Evolutionary conservation across 768 basidiomycete genomes (phyloP).

Genomic region (Amanita molliuscula): DNA sequence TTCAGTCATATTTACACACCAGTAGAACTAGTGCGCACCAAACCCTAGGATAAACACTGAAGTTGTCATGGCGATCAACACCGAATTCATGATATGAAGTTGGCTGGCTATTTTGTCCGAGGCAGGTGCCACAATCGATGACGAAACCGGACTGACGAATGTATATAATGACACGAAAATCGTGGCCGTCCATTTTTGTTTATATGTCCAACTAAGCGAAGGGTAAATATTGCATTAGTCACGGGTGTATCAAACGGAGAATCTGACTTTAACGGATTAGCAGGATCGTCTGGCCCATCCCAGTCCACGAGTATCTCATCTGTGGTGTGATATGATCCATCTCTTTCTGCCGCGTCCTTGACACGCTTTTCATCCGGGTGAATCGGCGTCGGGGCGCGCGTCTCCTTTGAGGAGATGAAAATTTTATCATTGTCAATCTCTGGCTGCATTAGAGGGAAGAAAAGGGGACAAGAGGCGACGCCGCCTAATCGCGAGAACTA

Average conservation of each 20-base stretch:
- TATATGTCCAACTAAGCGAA: constrained; percentile 39
- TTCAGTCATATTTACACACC: background rate
- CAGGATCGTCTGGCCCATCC: constrained; percentile 51
- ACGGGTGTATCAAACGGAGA: background rate
- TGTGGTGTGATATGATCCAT: background rate
- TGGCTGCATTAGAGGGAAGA: background rate
- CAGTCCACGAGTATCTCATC: constrained; percentile 40
- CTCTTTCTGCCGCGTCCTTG: background rate
- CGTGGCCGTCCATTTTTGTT: constrained; percentile 55
- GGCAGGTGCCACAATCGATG: constrained; percentile 69
- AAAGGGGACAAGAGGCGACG: background rate
- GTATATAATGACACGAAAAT: constrained; percentile 58
- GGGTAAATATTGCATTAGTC: background rate
- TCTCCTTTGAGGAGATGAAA: background rate
- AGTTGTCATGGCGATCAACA: constrained; percentile 43
- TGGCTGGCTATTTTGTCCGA: constrained; percentile 34
- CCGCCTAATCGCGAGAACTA: no score
- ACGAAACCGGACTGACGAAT: constrained; percentile 59
- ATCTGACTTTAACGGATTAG: constrained; percentile 50
- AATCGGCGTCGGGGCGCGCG: background rate
- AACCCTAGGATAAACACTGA: constrained; percentile 47
- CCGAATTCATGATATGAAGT: constrained; percentile 43
- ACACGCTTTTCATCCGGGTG: background rate
- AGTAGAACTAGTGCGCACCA: constrained; percentile 24
- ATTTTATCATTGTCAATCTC: background rate